Conservation (phyloP, 352 stramenopile species). For the Globisporangium canariense region DNA sequence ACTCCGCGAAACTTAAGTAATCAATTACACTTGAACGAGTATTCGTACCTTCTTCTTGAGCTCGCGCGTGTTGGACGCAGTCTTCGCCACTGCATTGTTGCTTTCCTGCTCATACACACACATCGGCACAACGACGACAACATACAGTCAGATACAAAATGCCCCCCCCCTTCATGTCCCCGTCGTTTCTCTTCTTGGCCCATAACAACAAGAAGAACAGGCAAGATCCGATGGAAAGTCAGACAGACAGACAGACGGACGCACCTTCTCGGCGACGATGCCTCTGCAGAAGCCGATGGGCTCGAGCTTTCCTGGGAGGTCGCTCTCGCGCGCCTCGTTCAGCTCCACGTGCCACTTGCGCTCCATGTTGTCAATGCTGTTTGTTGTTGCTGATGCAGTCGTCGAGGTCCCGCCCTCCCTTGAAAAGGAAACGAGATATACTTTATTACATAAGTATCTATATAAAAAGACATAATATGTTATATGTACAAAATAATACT, state of each 20-base stretch:
- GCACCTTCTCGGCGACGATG: conserved; percentile 57
- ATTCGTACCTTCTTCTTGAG: conserved; percentile 83
- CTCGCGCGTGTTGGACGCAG: conserved; percentile 65
- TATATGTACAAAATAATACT: too few species aligned
- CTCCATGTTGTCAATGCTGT: conserved; percentile 22
- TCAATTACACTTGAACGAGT: too few species aligned
- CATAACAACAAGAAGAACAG: not conserved
- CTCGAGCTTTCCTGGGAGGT: conserved; percentile 57
- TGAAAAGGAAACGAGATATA: not conserved
- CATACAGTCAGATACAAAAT: not conserved
- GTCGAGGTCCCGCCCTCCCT: not conserved
- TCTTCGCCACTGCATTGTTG: conserved; percentile 55
- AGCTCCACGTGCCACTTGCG: conserved; percentile 80
- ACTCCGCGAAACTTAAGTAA: too few species aligned
- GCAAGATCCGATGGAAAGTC: too few species aligned
- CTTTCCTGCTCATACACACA: conserved; percentile 30
- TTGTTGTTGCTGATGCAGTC: not conserved
- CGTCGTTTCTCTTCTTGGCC: not conserved
- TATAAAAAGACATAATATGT: too few species aligned
- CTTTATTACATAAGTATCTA: not conserved
- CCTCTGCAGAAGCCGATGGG: conserved; percentile 65
- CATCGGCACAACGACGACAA: not conserved
- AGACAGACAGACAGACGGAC: not conserved
- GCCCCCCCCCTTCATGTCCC: not conserved
- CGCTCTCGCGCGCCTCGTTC: conserved; percentile 69